Evolutionary conservation across 2,329 filamentous ascomycete genomes (phyloP), one percentile per base, ranked within the genome.

Genomic region (Sporothrix curviconia): DNA sequence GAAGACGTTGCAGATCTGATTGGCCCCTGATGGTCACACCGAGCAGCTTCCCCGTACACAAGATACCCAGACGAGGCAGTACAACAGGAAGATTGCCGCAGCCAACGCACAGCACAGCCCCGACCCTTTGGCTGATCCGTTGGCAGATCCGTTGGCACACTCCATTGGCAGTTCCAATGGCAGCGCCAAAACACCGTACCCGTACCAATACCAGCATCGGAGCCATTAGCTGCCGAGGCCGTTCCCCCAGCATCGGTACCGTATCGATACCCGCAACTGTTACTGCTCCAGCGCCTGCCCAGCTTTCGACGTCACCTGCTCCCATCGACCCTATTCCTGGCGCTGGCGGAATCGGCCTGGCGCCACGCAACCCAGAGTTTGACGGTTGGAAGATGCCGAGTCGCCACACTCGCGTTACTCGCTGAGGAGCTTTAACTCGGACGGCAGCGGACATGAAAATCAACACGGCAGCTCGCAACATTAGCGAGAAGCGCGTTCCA

Each of bases 1-100:
- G 90, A 96, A 71, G 92, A 96, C 64, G 76, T 82, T n/a, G 90
- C 87, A 47, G 91, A 92, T 68, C 83, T 96, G 55, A 86, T 96
- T 53, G 91, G 91, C 1, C n/a, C 89, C 88, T 0, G 84, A 95
- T 66, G 92, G 92, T 1, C 91, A 96, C 67, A 86, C 88, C 1
- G 92, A 97, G 71, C 90, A 95, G 69, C 75, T 96, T 17, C 92
- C 92, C 92, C 92, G 0, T 97, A 97, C 68, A 89, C 90, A 14
- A 81, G 90, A 69, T 96, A 95, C 70, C 90, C 92, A 2, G 89
- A 95, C 54, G 87, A 90, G 57, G 76, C 76, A 0, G n/a, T 85
- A 72, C 71, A 80, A 68, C 67, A 81, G 70, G 76, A 90, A 81
- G 66, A 70, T 73, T 50, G 64, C 69, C 17, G 68, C 70, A 19